A percentile compares a stretch with the other conserved stretches of the same genome.
These are phyloP conservation scores for Tetraselmis chui DNA, from an alignment of 139 green algal genomes.

Conservation along the genomic window DNA sequence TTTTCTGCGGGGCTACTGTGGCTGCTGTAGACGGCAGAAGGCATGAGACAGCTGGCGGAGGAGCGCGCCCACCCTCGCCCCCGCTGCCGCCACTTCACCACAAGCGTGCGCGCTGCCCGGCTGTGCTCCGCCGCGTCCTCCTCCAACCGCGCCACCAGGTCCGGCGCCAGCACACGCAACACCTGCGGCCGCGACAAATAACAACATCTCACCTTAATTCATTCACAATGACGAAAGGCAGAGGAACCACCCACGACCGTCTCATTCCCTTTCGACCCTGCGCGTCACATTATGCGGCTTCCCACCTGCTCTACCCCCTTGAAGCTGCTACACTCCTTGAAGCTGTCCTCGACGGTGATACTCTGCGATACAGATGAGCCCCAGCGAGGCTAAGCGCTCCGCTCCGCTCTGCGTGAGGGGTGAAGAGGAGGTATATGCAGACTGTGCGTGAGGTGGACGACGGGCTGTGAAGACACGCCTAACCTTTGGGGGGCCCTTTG, in stretches of 20 bases:
- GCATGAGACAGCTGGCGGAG: conserved; percentile 46
- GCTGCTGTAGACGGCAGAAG: conserved; percentile 9
- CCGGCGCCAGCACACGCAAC: conserved; percentile 48
- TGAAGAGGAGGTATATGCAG: no score
- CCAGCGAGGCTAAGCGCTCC: no score
- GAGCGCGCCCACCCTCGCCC: conserved; percentile 41
- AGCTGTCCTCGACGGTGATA: conserved; percentile 74
- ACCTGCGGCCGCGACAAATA: background rate
- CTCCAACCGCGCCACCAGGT: conserved; percentile 53
- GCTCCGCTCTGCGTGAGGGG: no score
- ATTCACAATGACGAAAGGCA: no score
- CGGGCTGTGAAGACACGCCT: no score
- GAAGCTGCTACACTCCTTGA: conserved; percentile 41
- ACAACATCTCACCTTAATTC: no score
- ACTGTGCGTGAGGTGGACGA: no score
- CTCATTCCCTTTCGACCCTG: no score
- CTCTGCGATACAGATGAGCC: no score
- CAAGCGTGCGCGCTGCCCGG: conserved; percentile 36
- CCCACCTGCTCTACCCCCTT: conserved; percentile 29
- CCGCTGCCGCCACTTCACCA: conserved; percentile 58
- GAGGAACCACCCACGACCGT: no score
- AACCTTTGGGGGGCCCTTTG: conserved; percentile 41
- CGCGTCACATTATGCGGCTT: no score
- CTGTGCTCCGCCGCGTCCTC: conserved; percentile 46
- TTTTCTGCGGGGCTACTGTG: background rate